Base-by-base conservation (phyloP, 306 rosid genomes). In the Ziziphus jujuba region DNA sequence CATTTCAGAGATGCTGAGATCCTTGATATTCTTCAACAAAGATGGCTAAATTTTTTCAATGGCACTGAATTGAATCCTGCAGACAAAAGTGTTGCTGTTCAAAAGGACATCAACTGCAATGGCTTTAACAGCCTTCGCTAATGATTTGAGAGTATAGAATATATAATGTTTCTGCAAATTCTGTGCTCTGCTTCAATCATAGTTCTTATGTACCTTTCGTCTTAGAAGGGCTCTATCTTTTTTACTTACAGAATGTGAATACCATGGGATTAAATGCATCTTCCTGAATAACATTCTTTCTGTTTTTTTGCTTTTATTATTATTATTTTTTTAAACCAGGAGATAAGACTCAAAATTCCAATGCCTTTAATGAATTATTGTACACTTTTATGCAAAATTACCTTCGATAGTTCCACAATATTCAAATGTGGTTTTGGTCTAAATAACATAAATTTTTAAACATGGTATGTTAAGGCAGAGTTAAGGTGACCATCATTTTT, bases 51-150 rank as follows among this genome's bases (percentile, higher is more conserved):
- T 61, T 74, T 89, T 72, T 79, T 77, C 15, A 83, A 81, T 70
- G 96, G 78, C 65, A 80, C 77, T 59, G 87, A 75, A 78, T 50
- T 77, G 54, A 78, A 77, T 52, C 75, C 80, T 65, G 80, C 59
- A 40, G 86, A 69, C 43, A 80, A 73, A 82, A 87, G 79, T 74
- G 87, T 44, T 72, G 55, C 51, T 69, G 73, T 78, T 52, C 80
- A 78, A 63, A 85, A 82, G 75, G 91, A 85, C 78, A 68, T 80
- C 36, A 86, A 80, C 75, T 79, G 64, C 79, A 89, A 85, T 72
- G 87, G 88, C 61, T 92, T 72, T 56, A 86, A 83, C 81, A 77
- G 78, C 14, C 72, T 76, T 58, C 72, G 75, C 78, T 85, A 56
- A 74, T 64, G 67, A 16, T 34, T 8, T 5, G 10, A 36, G 9